These are phyloP conservation scores for Euphorbia schlechtendalii DNA, from an alignment of 441 rosid species.

Conservation along the genomic window DNA sequence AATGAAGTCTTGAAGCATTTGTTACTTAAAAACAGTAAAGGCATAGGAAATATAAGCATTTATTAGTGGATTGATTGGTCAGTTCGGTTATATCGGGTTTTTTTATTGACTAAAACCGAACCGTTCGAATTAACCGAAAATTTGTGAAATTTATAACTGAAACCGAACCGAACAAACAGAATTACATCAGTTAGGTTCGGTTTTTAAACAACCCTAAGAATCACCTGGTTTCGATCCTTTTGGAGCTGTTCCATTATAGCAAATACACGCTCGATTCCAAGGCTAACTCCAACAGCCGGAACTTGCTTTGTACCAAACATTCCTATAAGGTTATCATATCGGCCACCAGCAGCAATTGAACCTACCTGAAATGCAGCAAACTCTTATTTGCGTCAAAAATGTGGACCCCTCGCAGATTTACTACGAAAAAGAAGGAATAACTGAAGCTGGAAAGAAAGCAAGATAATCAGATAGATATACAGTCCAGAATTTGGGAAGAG, in stretches of 20 bases:
- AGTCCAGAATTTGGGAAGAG: too few relatives aligned
- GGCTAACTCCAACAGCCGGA: slow-evolving; percentile 95
- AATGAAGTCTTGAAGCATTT: background rate
- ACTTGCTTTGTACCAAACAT: slow-evolving; percentile 84
- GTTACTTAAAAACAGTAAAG: background rate
- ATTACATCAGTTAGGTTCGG: too few relatives aligned
- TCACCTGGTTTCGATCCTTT: slow-evolving; percentile 60
- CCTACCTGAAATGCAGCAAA: slow-evolving; percentile 59
- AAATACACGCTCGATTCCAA: slow-evolving; percentile 87
- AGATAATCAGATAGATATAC: background rate
- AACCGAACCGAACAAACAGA: too few relatives aligned
- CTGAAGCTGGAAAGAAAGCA: background rate
- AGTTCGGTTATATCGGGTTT: too few relatives aligned
- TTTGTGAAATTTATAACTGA: too few relatives aligned
- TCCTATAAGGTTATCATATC: slow-evolving; percentile 87
- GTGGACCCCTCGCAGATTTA: background rate
- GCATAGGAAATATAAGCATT: too few relatives aligned
- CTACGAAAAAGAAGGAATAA: background rate
- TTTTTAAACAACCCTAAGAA: too few relatives aligned
- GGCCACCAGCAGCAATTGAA: slow-evolving; percentile 90
- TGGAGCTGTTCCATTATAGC: slow-evolving; percentile 77
- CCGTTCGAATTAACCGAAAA: too few relatives aligned
- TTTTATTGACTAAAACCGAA: too few relatives aligned
- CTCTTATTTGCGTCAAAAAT: background rate
- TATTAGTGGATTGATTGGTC: too few relatives aligned